Conservation (phyloP, 768 basidiomycete species). For the Suillus clintonianus region DNA sequence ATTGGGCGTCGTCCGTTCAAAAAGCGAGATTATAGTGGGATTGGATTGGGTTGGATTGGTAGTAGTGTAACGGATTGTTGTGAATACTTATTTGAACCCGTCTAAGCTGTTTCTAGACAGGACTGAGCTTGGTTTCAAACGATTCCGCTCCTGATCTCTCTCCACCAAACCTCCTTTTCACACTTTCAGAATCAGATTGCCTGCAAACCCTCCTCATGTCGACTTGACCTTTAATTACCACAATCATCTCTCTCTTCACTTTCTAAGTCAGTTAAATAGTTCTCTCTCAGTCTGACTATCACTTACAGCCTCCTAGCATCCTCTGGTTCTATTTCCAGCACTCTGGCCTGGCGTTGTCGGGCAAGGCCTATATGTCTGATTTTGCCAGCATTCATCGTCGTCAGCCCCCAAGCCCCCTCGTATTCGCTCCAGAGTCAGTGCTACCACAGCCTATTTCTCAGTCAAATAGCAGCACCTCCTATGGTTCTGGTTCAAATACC, state of each 20-base stretch:
- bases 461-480: slow-evolving; percentile 36
- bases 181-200: background rate
- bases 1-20: slow-evolving; percentile 10
- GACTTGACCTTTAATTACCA: slow-evolving; percentile 11
- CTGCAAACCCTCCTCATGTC: slow-evolving; percentile 18
- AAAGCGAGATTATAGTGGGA: background rate
- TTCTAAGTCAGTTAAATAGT: background rate
- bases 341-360: slow-evolving; percentile 17
- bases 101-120: background rate
- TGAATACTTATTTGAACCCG: background rate
- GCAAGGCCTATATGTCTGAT: slow-evolving; percentile 47
- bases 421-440: slow-evolving; percentile 70
- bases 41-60: background rate
- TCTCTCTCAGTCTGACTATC: background rate
- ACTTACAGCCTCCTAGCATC: background rate
- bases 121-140: slow-evolving; percentile 11
- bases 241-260: slow-evolving; percentile 13
- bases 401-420: slow-evolving; percentile 71
- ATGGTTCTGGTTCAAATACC: slow-evolving; percentile 64
- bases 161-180: slow-evolving; percentile 17
- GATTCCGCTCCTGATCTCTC: background rate
- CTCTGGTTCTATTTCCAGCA: slow-evolving; percentile 5
- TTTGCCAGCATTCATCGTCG: slow-evolving; percentile 47
- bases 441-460: slow-evolving; percentile 50
- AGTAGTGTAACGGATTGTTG: slow-evolving; percentile 1